These are phyloP conservation scores for Westerdykella sp. DNA, from an alignment of 2,329 filamentous ascomycete genomes.

Conservation along the genomic window DNA sequence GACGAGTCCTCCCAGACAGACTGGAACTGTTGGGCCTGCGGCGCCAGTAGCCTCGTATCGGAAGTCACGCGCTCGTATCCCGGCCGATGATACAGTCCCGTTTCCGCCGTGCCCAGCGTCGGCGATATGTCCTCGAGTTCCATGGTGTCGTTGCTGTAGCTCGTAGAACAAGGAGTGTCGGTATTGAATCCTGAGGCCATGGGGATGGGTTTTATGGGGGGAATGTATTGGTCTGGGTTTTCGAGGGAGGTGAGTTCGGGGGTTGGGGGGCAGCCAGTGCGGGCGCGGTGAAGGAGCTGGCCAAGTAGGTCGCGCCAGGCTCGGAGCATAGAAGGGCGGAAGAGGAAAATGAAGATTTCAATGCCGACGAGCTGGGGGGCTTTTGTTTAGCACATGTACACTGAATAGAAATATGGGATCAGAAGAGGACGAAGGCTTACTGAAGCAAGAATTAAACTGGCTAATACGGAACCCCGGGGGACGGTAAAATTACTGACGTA, in stretches of 20 bases:
- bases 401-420: background rate
- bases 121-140: background rate
- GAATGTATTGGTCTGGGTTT: slow-evolving; percentile 10
- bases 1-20: background rate
- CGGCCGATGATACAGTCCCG: background rate
- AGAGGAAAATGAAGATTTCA: slow-evolving; percentile 30
- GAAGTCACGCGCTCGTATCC: slow-evolving; percentile 1
- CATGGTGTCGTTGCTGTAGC: background rate
- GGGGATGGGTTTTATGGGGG: too few relatives aligned
- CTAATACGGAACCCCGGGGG: slow-evolving; percentile 11
- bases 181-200: slow-evolving; percentile 2
- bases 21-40: background rate
- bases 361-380: slow-evolving; percentile 31
- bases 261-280: slow-evolving; percentile 6
- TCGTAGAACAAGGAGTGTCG: slow-evolving; percentile 1
- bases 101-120: background rate
- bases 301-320: slow-evolving; percentile 20
- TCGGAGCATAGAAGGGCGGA: slow-evolving; percentile 19
- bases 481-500: slow-evolving; percentile 21
- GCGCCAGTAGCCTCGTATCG: background rate
- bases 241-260: slow-evolving; percentile 16
- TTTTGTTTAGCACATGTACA: background rate
- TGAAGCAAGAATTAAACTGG: slow-evolving; percentile 20
- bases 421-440: slow-evolving; percentile 11
- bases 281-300: slow-evolving; percentile 5